Percentiles rank a stretch among this genome's conserved stretches.
Conservation (phyloP, 225 moss, liverwort and hornwort genomes). For the Bryoerythrophyllum caledonicum region DNA sequence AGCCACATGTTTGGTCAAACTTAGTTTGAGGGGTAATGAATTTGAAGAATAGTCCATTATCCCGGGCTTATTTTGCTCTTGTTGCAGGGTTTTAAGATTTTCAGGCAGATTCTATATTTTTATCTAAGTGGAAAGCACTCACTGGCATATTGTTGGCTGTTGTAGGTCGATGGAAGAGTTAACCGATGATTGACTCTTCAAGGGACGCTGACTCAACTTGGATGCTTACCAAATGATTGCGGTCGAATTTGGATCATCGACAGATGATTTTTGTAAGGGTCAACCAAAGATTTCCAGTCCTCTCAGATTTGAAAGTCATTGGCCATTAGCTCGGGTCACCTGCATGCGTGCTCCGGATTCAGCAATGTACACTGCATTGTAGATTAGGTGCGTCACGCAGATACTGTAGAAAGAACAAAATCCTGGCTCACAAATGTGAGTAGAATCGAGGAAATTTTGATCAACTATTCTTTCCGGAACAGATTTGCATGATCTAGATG, state of each 20-base stretch:
- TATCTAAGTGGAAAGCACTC: background rate
- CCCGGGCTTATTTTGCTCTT: background rate
- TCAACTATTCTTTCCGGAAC: background rate
- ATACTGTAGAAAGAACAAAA: background rate
- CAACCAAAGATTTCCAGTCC: background rate
- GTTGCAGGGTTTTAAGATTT: background rate
- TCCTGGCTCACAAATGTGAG: slow-evolving; percentile 7
- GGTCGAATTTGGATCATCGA: background rate
- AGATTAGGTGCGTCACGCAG: background rate
- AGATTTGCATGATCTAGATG: background rate
- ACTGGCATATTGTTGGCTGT: background rate
- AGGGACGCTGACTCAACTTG: background rate
- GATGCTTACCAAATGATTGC: background rate
- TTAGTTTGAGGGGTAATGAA: no score
- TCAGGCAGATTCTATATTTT: background rate
- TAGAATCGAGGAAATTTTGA: slow-evolving; percentile 6
- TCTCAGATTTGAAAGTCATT: background rate
- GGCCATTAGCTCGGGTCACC: background rate
- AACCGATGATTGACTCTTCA: slow-evolving; percentile 21
- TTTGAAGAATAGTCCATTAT: background rate
- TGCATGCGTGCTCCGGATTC: background rate
- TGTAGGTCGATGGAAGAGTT: slow-evolving; percentile 30
- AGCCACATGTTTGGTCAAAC: background rate
- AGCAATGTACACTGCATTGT: background rate
- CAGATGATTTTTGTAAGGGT: background rate